A percentile compares a stretch with the other conserved stretches of the same genome.
Conservation (phyloP, 2,329 filamentous ascomycete genomes). For the Teratosphaeriaceae sp. region DNA sequence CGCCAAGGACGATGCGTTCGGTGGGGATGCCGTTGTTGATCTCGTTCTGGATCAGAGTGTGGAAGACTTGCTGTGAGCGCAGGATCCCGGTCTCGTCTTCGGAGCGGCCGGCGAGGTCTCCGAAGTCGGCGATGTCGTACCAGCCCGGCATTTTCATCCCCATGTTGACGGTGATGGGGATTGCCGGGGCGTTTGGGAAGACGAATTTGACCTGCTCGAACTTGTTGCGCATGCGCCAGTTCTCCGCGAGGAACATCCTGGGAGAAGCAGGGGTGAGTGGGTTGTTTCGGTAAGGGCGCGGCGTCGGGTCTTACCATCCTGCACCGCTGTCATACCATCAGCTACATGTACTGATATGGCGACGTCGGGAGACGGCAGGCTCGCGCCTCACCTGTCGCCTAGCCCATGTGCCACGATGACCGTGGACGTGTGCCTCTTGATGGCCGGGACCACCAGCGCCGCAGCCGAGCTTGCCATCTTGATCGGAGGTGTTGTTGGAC, state of each 20-base stretch:
- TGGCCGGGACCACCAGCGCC: conserved; percentile 66
- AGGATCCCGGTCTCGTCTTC: conserved; percentile 71
- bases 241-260: conserved; percentile 72
- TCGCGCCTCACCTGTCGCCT: conserved; percentile 61
- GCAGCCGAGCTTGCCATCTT: conserved; percentile 39
- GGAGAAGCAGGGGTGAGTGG: background rate
- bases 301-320: conserved; percentile 55
- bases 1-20: conserved; percentile 77
- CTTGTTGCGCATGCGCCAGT: conserved; percentile 72
- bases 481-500: too few species aligned
- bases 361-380: conserved; percentile 3
- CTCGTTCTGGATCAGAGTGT: conserved; percentile 71
- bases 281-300: background rate
- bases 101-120: conserved; percentile 39
- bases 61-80: conserved; percentile 66
- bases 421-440: conserved; percentile 81
- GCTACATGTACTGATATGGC: background rate
- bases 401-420: conserved; percentile 93
- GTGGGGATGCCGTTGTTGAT: conserved; percentile 73
- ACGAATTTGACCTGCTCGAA: conserved; percentile 91
- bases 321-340: conserved; percentile 41
- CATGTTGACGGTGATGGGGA: conserved; percentile 47
- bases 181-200: conserved; percentile 75
- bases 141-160: conserved; percentile 80
- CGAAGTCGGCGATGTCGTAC: conserved; percentile 64